Conservation (phyloP, 1,284 basidiomycete genomes). For the Austroboletus niveus region DNA sequence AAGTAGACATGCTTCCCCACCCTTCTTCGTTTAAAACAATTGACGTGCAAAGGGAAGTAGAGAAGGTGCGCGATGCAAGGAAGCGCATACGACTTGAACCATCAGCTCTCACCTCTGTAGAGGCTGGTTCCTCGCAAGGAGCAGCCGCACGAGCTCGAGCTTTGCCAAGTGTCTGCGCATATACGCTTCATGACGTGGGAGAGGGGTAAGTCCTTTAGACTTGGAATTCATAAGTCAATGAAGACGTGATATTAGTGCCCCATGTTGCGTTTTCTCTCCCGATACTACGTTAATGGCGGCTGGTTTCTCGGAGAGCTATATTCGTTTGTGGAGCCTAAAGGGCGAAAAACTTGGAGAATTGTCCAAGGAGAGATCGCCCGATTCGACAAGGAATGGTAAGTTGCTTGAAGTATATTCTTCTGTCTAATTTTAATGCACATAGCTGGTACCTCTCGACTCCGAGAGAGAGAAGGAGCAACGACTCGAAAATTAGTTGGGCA, state of each 20-base stretch:
- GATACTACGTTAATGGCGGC: slow-evolving; percentile 95
- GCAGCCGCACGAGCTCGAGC: slow-evolving; percentile 55
- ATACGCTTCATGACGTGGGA: slow-evolving; percentile 87
- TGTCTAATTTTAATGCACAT: slow-evolving; percentile 6
- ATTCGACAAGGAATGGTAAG: slow-evolving; percentile 69
- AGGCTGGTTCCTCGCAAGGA: slow-evolving; percentile 58
- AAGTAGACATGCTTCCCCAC: slow-evolving; percentile 75
- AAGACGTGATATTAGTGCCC: slow-evolving; percentile 53
- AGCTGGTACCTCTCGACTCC: slow-evolving; percentile 64
- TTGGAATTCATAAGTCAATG: slow-evolving; percentile 8
- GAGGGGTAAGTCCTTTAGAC: slow-evolving; percentile 66
- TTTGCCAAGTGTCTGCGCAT: slow-evolving; percentile 88
- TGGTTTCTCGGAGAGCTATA: slow-evolving; percentile 95
- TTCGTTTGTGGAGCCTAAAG: slow-evolving; percentile 93
- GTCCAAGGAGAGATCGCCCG: slow-evolving; percentile 72
- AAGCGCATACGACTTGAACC: slow-evolving; percentile 89
- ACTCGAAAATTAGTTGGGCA: slow-evolving; percentile 96
- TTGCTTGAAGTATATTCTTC: background rate
- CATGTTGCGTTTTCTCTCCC: slow-evolving; percentile 86
- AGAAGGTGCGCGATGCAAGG: slow-evolving; percentile 83
- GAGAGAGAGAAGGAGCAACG: slow-evolving; percentile 76
- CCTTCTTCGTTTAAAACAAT: slow-evolving; percentile 81
- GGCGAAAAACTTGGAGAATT: slow-evolving; percentile 84
- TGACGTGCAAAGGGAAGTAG: slow-evolving; percentile 92
- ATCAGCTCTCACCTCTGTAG: slow-evolving; percentile 52